Evolutionary conservation across 352 stramenopile genomes (phyloP), one percentile per base, ranked within the genome.

Genomic region (Pythium phragmiticola): DNA sequence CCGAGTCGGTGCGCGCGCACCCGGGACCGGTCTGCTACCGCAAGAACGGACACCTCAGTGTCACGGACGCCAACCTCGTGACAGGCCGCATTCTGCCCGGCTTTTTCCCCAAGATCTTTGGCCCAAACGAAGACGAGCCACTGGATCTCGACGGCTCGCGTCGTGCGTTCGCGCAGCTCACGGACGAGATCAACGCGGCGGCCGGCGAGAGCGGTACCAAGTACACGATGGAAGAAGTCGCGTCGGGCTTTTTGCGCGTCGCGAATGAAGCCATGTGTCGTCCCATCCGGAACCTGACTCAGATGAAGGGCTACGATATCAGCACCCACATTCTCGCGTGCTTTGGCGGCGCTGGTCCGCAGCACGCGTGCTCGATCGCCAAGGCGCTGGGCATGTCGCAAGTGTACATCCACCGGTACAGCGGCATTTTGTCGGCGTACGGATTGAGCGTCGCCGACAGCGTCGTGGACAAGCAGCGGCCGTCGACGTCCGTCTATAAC

Each of bases 181-280:
- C 89, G 0, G 76, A 82, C 4, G 75, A 95, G 50, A 95, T 98
- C 58, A 97, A 98, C 63, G 65, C 81, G 7, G 63, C 76, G 2
- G 77, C 88, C 26, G 73, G 73, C 13, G 65, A 78, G 51, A 84
- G 78, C 43, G 76, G 76, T 30, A 75, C 68, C 13, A 73, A 77
- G 60, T 96, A 97, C 63, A 88, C 87, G 12, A 74, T 94, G 65
- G 92, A 97, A 68, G 95, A 99, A 72, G 84, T 99, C 9, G 98
- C 98, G 2, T 99, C 92, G 54, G 98, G 98, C 7, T 99, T 99
- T 66, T 74, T 99, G 45, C 84, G 97, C 28, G 97, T 99, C 17
- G 98, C 98, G 21, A 99, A 99, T 74, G 98, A 99, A 74, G 96
- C 97, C 3, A 99, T 99, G 97, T 99, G 97, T 68, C 92, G 97